Evolutionary conservation across 495 filamentous ascomycete species (phyloP).

Genomic region (Aspergillus avenaceus): DNA sequence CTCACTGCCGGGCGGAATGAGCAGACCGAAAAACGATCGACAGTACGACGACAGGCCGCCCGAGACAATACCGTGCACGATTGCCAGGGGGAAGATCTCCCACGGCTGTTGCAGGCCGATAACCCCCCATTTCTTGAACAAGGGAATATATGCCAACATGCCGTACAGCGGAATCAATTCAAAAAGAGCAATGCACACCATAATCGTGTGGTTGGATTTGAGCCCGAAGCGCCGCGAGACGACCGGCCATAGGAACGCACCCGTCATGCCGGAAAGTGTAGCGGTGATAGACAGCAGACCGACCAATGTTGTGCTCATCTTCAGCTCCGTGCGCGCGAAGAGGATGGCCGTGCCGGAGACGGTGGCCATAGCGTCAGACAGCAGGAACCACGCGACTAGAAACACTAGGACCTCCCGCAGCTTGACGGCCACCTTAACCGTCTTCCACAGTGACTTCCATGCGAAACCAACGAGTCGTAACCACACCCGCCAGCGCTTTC

Average conservation of each 20-base stretch:
- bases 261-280: slow-evolving; percentile 70
- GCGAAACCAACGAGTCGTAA: slow-evolving; percentile 62
- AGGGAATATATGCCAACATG: slow-evolving; percentile 75
- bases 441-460: slow-evolving; percentile 76
- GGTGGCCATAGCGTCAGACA: slow-evolving; percentile 85
- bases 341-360: slow-evolving; percentile 88
- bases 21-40: slow-evolving; percentile 75
- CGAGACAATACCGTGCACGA: slow-evolving; percentile 80
- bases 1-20: slow-evolving; percentile 86
- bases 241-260: slow-evolving; percentile 78
- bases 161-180: slow-evolving; percentile 86
- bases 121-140: slow-evolving; percentile 66
- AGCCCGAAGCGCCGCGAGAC: slow-evolving; percentile 61
- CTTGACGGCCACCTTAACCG: slow-evolving; percentile 66
- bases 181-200: slow-evolving; percentile 76
- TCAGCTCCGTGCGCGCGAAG: slow-evolving; percentile 82
- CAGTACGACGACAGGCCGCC: slow-evolving; percentile 83
- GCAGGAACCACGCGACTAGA: slow-evolving; percentile 81
- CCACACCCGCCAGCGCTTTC: slow-evolving; percentile 28
- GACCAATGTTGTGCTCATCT: slow-evolving; percentile 70
- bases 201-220: slow-evolving; percentile 72
- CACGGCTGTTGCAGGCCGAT: slow-evolving; percentile 79
- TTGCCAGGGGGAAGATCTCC: slow-evolving; percentile 87
- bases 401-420: slow-evolving; percentile 80
- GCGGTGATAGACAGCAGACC: slow-evolving; percentile 82